Conservation (phyloP, 768 basidiomycete species). For the Mycena sanguinolenta region DNA sequence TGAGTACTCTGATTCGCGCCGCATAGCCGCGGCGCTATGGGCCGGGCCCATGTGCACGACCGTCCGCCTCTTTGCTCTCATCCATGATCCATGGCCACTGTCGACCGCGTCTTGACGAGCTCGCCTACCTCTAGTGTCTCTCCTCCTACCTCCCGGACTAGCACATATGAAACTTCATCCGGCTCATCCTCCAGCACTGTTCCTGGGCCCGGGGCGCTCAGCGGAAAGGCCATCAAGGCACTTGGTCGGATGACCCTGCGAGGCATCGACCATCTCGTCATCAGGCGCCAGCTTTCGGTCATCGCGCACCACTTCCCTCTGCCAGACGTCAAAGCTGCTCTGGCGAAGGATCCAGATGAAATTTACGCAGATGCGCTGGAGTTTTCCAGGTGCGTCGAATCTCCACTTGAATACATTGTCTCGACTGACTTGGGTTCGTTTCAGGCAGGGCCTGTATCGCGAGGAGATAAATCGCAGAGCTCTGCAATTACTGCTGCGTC, state of each 20-base stretch:
- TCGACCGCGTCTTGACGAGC: slow-evolving; percentile 11
- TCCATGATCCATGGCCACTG: slow-evolving; percentile 18
- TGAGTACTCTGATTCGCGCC: too few relatives aligned
- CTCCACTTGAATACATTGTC: too few relatives aligned
- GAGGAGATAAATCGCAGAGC: slow-evolving; percentile 27
- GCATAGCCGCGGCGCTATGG: too few relatives aligned
- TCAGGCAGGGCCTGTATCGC: slow-evolving; percentile 32
- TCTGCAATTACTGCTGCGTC: slow-evolving; percentile 21
- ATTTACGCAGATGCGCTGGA: slow-evolving; percentile 41
- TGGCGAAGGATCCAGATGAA: slow-evolving; percentile 32
- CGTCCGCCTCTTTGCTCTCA: neutral
- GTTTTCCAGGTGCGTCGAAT: slow-evolving; percentile 40
- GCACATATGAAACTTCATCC: slow-evolving; percentile 29
- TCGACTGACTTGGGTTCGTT: neutral
- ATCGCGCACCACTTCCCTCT: slow-evolving; percentile 41
- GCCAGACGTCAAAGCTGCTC: slow-evolving; percentile 36
- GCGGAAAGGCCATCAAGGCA: slow-evolving; percentile 63
- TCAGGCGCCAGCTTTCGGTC: slow-evolving; percentile 38
- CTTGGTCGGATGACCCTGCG: slow-evolving; percentile 65
- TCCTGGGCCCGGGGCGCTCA: slow-evolving; percentile 52
- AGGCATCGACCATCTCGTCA: slow-evolving; percentile 55
- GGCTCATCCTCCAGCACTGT: slow-evolving; percentile 42
- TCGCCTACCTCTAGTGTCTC: neutral
- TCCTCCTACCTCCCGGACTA: neutral
- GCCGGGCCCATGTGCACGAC: too few relatives aligned